Conservation (phyloP, 2,329 filamentous ascomycete species). For the Calonectria leucothoes region DNA sequence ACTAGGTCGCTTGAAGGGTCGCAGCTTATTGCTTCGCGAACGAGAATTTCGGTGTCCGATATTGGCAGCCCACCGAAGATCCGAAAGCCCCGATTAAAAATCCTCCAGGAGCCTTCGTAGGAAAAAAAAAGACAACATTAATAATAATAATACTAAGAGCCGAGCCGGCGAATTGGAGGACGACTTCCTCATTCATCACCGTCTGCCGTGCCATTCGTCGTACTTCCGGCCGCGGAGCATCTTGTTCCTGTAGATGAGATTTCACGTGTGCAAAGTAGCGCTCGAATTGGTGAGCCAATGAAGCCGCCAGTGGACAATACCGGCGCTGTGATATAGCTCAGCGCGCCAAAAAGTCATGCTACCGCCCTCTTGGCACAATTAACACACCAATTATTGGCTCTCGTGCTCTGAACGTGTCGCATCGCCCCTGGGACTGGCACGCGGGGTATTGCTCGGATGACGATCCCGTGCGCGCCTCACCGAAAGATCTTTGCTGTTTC, state of each 20-base stretch:
- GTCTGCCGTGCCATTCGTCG: neutral
- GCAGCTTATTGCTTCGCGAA: neutral
- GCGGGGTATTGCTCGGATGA: slow-evolving; percentile 10
- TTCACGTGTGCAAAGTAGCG: neutral
- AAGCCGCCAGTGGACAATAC: neutral
- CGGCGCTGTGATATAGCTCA: neutral
- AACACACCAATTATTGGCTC: slow-evolving; percentile 10
- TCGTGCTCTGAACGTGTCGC: slow-evolving; percentile 6
- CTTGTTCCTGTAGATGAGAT: neutral
- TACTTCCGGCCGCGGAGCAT: neutral
- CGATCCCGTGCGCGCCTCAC: slow-evolving; percentile 17
- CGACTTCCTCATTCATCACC: neutral
- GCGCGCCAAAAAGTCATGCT: neutral
- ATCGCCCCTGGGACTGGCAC: neutral
- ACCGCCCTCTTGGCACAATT: neutral
- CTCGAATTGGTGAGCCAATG: neutral
- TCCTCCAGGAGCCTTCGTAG: no score
- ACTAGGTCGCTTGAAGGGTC: neutral
- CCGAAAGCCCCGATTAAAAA: neutral
- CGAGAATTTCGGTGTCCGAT: neutral
- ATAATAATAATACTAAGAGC: neutral
- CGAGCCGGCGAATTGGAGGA: neutral
- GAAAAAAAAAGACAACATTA: neutral
- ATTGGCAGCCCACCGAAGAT: neutral
- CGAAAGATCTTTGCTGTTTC: slow-evolving; percentile 19